Percentiles rank a stretch among this genome's conserved stretches.
Conservation (phyloP, 1,284 basidiomycete genomes). For the Cutaneotrichosporon sp. region DNA sequence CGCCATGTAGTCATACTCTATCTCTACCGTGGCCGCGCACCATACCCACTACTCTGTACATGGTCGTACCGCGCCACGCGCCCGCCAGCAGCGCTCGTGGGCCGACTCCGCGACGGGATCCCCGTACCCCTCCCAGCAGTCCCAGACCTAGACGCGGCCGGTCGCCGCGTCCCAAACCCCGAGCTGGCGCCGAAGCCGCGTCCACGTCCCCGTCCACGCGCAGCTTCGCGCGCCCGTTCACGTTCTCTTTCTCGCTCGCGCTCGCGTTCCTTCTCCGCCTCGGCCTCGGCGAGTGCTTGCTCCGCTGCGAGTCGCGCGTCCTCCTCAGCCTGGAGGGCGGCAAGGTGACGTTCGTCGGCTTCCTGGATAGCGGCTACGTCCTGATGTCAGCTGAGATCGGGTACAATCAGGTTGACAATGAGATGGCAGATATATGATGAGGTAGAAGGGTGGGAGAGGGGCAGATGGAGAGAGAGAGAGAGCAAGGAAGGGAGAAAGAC, state of each 20-base stretch:
- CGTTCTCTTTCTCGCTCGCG: constrained; percentile 16
- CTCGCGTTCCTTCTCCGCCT: constrained; percentile 26
- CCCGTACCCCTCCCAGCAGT: not conserved
- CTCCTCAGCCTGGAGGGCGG: constrained; percentile 12
- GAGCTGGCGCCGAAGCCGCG: constrained; percentile 4
- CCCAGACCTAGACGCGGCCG: constrained; percentile 14
- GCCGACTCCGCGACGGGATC: constrained; percentile 12
- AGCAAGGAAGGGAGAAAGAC: constrained; percentile 17
- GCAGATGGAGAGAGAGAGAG: not conserved
- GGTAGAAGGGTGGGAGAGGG: not conserved
- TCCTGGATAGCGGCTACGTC: constrained; percentile 37
- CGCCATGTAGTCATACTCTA: not conserved
- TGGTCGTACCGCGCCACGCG: constrained; percentile 34
- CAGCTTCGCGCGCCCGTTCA: constrained; percentile 13
- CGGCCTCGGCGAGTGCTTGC: constrained; percentile 18
- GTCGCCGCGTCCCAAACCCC: constrained; percentile 13
- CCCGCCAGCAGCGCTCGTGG: constrained; percentile 22
- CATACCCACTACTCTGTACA: constrained; percentile 51
- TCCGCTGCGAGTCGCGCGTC: constrained; percentile 21
- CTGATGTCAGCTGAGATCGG: constrained; percentile 21
- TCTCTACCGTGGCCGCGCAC: constrained; percentile 26
- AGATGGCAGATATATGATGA: not conserved
- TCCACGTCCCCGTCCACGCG: constrained; percentile 6
- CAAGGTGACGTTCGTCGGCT: constrained; percentile 18
- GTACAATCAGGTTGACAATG: not conserved